Base-by-base conservation (phyloP, 805 yeast genomes). In the Candida golubevii region DNA sequence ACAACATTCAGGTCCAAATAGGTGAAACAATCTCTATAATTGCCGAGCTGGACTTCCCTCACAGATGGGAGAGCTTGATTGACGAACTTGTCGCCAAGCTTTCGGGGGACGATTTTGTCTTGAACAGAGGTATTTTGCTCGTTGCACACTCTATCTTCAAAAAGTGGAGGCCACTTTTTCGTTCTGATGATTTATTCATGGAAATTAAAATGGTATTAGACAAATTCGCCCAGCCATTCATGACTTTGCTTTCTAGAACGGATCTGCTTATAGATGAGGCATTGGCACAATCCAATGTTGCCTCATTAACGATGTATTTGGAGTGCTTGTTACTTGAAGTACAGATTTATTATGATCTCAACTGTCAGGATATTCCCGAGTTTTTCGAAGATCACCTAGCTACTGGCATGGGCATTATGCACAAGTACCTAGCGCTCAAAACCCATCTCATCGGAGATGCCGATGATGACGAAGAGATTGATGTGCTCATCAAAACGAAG, bases 351-450 rank as follows among this genome's bases (percentile, higher is more conserved):
- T 88, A 82, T 61, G 99, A 93, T 62, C 79, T 93, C 58, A 93
- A 93, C 63, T 91, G 97, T 66, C 99, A 95, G 67, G 99, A 93
- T 66, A 84, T 93, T 42, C 99, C 99, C 1, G 99, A 90, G 65
- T 93, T 91, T 60, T 93, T 93, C 61, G 99, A 95, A 67, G 98
- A 93, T 66, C 78, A 93, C 61, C 67, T 93, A 63, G 69, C 74
- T 34, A 69, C 67, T 13, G 89, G 95, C 42, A 87, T 95, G 93
- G 72, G 73, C 6, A 77, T 90, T 27, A 72, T 90, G 54, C 95
- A 88, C 61, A 86, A 85, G 65, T 91, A 90, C 61, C 71, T 93
- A 46, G 67, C 74, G 34, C 88, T 81, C 59, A 59, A 70, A 12
- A 81, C 82, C 46, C 69, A 76, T 0, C 50, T 81, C 40, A 63